Evolutionary conservation across 441 rosid species (phyloP).

Genomic region (Corymbia citriodora): DNA sequence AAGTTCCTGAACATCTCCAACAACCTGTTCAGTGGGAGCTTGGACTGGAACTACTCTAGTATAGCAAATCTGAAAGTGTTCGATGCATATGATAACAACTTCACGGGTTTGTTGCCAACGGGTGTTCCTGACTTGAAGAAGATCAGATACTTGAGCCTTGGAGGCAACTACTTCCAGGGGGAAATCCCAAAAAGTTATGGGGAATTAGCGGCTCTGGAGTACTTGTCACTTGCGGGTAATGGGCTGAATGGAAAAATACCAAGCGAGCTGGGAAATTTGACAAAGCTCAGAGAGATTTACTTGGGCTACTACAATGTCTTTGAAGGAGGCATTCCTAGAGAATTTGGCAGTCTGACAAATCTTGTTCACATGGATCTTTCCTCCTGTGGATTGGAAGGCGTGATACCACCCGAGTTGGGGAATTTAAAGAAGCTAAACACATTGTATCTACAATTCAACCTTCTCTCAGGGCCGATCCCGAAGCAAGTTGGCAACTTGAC

Average conservation of each 20-base stretch:
- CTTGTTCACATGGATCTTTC: constrained; percentile 74
- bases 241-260: constrained; percentile 62
- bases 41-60: constrained; percentile 40
- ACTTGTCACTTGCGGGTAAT: constrained; percentile 60
- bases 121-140: constrained; percentile 35
- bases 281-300: constrained; percentile 46
- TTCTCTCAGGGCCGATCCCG: constrained; percentile 52
- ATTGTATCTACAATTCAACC: constrained; percentile 69
- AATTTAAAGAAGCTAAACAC: constrained; percentile 56
- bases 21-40: constrained; percentile 51
- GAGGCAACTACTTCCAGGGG: constrained; percentile 67
- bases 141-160: constrained; percentile 52
- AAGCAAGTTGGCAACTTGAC: constrained; percentile 59
- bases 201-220: constrained; percentile 36
- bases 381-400: constrained; percentile 54
- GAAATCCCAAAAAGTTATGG: constrained; percentile 56
- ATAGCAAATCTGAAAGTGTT: constrained; percentile 41
- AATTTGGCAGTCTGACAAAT: constrained; percentile 49
- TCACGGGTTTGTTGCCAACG: constrained; percentile 70
- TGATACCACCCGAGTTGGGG: constrained; percentile 63
- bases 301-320: constrained; percentile 74
- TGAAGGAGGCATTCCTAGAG: constrained; percentile 63
- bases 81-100: constrained; percentile 69
- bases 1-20: constrained; percentile 56
- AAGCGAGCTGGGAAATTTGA: constrained; percentile 57